Base-by-base conservation (phyloP, 129 eudicot species). In the Tagetes patula region DNA sequence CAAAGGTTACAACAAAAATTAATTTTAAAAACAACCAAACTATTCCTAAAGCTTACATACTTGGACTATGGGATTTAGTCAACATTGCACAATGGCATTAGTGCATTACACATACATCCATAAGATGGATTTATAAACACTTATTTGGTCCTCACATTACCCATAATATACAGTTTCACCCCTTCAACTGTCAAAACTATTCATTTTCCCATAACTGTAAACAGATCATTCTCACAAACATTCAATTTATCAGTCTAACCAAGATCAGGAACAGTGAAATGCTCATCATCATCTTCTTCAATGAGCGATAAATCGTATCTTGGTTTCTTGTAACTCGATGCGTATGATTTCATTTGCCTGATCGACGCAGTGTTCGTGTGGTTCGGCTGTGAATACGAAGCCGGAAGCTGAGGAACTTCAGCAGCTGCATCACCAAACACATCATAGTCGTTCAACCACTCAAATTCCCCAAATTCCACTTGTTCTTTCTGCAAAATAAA, bases 211-310 rank as follows among this genome's bases (percentile, higher is more conserved):
- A 20, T 20, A 20, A 20, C 27, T 20, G 27, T 20, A 20, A 20
- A 20, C 27, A 20, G 27, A 20, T 20, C 27, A 20, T 20, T 20
- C 27, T 20, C 27, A 20, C 74, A 79, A 72, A 72, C 6, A 11
- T 3, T 11, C 12, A 61, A 12, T 4, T 12, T 1, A 58, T 14
- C n/a, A 65, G 14, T 20, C 43, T 72, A 92, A 69, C 98, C 98
- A 82, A 92, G 98, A 84, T 92, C 96, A 52, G 98, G 98, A 11
- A 92, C 98, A 1, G 91, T 89, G 76, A 87, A 92, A 73, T 77
- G 83, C 78, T 89, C 96, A 7, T 89, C 96, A 1, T 89, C 96
- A 38, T 89, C 96, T n/a, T 89, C 96, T 3, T 81, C 81, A 2
- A 84, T 84, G 34, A 82, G 75, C 3, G 77, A 69, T 52, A 82